phyloP scores from a whole-genome alignment of 176 grass and related monocot genomes.

The Alloteropsis semialata region DNA sequence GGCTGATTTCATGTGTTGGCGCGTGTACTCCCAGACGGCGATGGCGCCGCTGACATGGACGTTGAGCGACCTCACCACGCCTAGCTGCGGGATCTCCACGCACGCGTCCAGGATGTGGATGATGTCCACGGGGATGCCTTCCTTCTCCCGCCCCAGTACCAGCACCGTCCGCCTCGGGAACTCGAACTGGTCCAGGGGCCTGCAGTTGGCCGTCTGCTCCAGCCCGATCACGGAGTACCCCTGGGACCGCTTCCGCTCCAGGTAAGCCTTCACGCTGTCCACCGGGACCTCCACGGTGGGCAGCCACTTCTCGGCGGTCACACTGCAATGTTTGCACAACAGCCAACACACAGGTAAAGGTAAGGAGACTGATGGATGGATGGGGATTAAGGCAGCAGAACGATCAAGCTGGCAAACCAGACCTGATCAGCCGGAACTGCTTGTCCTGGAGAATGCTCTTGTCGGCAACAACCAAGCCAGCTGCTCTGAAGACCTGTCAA shows the following conservation, averaged over 20 bases:
- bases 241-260: constrained; percentile 66
- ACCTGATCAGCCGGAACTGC: constrained; percentile 95
- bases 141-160: constrained; percentile 82
- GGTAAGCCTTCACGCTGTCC: constrained; percentile 54
- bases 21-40: constrained; percentile 88
- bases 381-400: neutral
- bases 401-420: neutral
- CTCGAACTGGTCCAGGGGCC: constrained; percentile 58
- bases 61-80: constrained; percentile 83
- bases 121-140: constrained; percentile 86
- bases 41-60: constrained; percentile 94
- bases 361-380: no score
- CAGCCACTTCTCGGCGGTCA: constrained; percentile 93
- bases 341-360: neutral
- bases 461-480: constrained; percentile 67
- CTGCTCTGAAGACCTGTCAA: constrained; percentile 65
- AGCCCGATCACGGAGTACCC: constrained; percentile 76
- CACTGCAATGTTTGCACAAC: constrained; percentile 46
- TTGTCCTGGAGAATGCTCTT: constrained; percentile 72
- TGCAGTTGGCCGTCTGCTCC: constrained; percentile 90
- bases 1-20: constrained; percentile 42
- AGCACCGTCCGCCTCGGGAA: constrained; percentile 77
- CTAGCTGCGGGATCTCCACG: constrained; percentile 92
- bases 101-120: constrained; percentile 80
- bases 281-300: constrained; percentile 75